Base-by-base conservation (phyloP, 257 asterid species). In the Nicotiana knightiana region DNA sequence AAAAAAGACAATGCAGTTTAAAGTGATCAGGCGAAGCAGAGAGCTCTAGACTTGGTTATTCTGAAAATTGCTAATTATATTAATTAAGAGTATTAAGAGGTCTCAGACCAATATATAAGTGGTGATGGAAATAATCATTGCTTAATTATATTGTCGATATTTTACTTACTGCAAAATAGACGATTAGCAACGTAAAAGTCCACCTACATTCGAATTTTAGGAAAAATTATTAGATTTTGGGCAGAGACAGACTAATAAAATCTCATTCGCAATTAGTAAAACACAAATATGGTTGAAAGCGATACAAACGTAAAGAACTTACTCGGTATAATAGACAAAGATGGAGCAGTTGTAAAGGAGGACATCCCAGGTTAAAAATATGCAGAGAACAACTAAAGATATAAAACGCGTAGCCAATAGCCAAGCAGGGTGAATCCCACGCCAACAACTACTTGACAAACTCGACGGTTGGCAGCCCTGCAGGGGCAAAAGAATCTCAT, bases 131-230 rank as follows among this genome's bases (percentile, higher is more conserved):
- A 58, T 17, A 17, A 30, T 26, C 59, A 28, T 37, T 26, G 62
- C 67, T 53, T 57, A 57, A 57, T 57, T 21, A 21, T 21, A 21
- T 21, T 55, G 32, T 11, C 35, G 15, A 35, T 4, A 16, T 13
- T 26, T 59, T 16, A 48, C 15, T 33, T 82, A 82, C 85, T 37
- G 81, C 85, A 32, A 82, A 82, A 75, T 82, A 81, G 58, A 68
- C 21, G 57, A 68, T 55, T 10, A 67, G 59, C 64, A 81, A 55
- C 54, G 84, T 37, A 61, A 81, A 81, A 53, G 84, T 81, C 84
- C 84, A 81, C 67, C 84, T 81, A 79, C 84, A 70, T 53, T 53
- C 58, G 1, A 53, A 53, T 53, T 53, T 53, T 53, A 2, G 17
- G 58, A 10, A 51, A 51, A 3, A 12, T 12, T 4, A 17, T 57